Evolutionary conservation across 805 yeast genomes (phyloP).

Genomic region (Myxozyma melibiosi): DNA sequence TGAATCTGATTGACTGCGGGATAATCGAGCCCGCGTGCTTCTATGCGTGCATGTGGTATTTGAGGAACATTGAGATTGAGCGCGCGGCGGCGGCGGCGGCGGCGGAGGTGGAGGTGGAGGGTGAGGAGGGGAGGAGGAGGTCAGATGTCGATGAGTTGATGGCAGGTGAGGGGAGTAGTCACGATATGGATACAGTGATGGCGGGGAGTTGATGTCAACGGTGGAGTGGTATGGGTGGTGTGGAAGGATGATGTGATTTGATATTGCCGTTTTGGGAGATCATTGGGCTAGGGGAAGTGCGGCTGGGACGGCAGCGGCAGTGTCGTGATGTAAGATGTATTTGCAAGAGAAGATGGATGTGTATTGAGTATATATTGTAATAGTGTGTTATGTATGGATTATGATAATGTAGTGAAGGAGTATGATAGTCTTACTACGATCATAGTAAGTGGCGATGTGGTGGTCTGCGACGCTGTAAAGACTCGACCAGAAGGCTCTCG

Average conservation of each 20-base stretch:
- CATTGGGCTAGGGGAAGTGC: conserved; percentile 4
- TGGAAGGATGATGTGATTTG: too few relatives aligned
- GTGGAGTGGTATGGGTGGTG: too few relatives aligned
- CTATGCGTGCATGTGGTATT: conserved; percentile 27
- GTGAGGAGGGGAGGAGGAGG: neutral
- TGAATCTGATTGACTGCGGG: conserved; percentile 26
- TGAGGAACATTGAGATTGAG: conserved; percentile 13
- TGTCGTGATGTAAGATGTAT: too few relatives aligned
- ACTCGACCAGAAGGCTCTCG: too few relatives aligned
- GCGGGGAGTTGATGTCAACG: neutral
- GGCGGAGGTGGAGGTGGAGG: neutral
- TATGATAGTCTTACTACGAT: too few relatives aligned
- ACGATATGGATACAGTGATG: neutral
- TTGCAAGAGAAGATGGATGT: too few relatives aligned
- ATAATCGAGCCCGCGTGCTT: conserved; percentile 28
- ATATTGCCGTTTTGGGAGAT: neutral
- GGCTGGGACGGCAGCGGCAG: too few relatives aligned
- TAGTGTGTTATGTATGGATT: too few relatives aligned
- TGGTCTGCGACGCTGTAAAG: too few relatives aligned
- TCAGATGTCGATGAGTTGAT: neutral
- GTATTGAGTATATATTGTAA: too few relatives aligned
- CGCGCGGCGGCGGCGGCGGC: neutral
- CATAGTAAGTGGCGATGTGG: too few relatives aligned
- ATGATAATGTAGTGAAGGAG: too few relatives aligned
- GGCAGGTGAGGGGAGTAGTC: neutral